Conservation (phyloP, 208 protist species). For the Spironucleus salmonicida region DNA sequence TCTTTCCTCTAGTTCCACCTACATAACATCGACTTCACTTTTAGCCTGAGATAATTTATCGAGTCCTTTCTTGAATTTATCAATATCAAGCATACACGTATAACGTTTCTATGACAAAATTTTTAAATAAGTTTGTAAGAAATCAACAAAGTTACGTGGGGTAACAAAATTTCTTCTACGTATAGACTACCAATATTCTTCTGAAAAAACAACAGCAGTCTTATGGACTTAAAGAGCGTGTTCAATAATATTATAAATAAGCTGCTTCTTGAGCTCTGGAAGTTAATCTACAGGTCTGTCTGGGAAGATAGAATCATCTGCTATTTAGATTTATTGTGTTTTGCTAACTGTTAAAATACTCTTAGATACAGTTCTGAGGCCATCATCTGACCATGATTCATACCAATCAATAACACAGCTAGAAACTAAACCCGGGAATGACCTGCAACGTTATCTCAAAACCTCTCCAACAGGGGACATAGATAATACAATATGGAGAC, state of each 20-base stretch:
- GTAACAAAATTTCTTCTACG: slow-evolving; percentile 90
- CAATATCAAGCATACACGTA: slow-evolving; percentile 69
- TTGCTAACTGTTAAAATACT: background rate
- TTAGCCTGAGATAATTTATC: slow-evolving; percentile 76
- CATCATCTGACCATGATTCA: slow-evolving; percentile 82
- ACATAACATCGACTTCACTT: slow-evolving; percentile 75
- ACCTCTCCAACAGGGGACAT: slow-evolving; percentile 86
- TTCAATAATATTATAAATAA: slow-evolving; percentile 9
- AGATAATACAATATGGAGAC: slow-evolving; percentile 88
- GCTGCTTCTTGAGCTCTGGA: background rate
- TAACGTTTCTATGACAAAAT: slow-evolving; percentile 55
- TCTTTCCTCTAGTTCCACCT: slow-evolving; percentile 61
- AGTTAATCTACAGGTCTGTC: background rate
- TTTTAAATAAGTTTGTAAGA: slow-evolving; percentile 73
- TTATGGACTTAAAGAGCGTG: slow-evolving; percentile 52
- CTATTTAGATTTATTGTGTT: background rate
- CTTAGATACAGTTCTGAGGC: slow-evolving; percentile 71
- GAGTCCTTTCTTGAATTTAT: slow-evolving; percentile 80
- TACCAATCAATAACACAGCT: slow-evolving; percentile 98
- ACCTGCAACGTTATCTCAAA: slow-evolving; percentile 77
- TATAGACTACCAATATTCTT: slow-evolving; percentile 64
- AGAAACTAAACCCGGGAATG: slow-evolving; percentile 83
- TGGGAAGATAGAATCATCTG: background rate
- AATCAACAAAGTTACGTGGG: slow-evolving; percentile 95
- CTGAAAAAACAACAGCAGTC: slow-evolving; percentile 61